Percentiles rank a stretch among this genome's conserved stretches.
These are phyloP conservation scores for Porogramme epimiltina DNA, from an alignment of 1,284 basidiomycete species.

Conservation along the genomic window DNA sequence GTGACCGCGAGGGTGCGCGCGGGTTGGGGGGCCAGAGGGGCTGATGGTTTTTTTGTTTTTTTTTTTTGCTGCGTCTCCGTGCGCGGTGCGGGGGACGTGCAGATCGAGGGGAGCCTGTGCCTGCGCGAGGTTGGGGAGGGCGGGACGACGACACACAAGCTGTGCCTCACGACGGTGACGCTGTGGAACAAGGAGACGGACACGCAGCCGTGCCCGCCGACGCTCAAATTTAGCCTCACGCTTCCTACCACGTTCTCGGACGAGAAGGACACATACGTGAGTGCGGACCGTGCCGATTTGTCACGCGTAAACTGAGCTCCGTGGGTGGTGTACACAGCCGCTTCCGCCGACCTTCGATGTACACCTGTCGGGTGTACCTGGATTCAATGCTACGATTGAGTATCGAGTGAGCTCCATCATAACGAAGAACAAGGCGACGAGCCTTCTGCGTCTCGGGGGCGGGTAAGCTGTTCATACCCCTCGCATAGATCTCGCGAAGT, in stretches of 20 bases:
- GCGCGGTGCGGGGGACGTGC: background rate
- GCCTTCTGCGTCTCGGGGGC: constrained; percentile 27
- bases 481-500: background rate
- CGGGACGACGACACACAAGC: constrained; percentile 50
- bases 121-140: constrained; percentile 68
- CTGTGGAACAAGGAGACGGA: constrained; percentile 58
- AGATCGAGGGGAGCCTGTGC: constrained; percentile 63
- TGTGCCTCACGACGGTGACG: constrained; percentile 52
- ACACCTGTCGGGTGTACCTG: constrained; percentile 67
- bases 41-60: background rate
- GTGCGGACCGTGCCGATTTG: constrained; percentile 26
- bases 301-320: background rate
- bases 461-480: constrained; percentile 23
- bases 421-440: constrained; percentile 25
- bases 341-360: constrained; percentile 69
- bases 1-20: too few species aligned
- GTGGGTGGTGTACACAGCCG: constrained; percentile 28
- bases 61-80: background rate
- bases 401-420: constrained; percentile 30
- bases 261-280: constrained; percentile 57
- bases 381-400: constrained; percentile 46
- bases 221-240: constrained; percentile 52
- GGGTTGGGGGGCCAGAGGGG: too few species aligned
- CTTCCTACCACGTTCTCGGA: constrained; percentile 61
- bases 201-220: constrained; percentile 49